Evolutionary conservation across 371 early-diverging fungal species (phyloP), one percentile per base, ranked within the genome.

Genomic region (Rhizopus stolonifer): DNA sequence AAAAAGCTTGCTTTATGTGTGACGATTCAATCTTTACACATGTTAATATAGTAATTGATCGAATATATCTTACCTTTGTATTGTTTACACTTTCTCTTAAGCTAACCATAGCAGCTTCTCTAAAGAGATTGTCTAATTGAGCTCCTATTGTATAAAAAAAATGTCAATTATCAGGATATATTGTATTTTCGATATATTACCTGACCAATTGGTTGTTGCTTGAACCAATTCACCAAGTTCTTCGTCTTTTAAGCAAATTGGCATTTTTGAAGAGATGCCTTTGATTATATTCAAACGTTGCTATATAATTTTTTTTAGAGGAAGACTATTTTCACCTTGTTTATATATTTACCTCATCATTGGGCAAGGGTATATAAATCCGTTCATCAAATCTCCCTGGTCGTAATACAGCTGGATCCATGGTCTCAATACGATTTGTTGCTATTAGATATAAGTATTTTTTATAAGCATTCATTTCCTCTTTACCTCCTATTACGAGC

Each of bases 311-410:
- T 2, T 21, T 10, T n/a, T n/a, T n/a, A n/a, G n/a, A n/a, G n/a
- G n/a, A n/a, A n/a, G n/a, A n/a, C n/a, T n/a, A n/a, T n/a, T n/a
- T 18, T 17, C 19, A 25, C 25, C 9, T 6, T 10, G 21, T 45
- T 7, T 15, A 13, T n/a, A n/a, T 6, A 17, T 9, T 17, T 65
- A 77, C 82, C 55, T 68, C 54, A 13, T 80, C 76, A 74, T 98
- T 91, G 13, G 99, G 99, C 43, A 94, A 79, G 24, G 96, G 89
- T 48, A 99, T 89, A 67, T 96, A 90, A 23, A 99, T 88, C 63
- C 97, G 92, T 69, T 99, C 99, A 74, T 99, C 99, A 45, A 99
- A 86, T 55, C 99, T 93, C 21, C 99, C 99, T 33, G 99, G 99
- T 61, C 98, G 81, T 64, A 99, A 66, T 58, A 99, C 89, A 54